These are phyloP conservation scores for Apiospora arundinis DNA, from an alignment of 2,329 filamentous ascomycete genomes.

Conservation along the genomic window DNA sequence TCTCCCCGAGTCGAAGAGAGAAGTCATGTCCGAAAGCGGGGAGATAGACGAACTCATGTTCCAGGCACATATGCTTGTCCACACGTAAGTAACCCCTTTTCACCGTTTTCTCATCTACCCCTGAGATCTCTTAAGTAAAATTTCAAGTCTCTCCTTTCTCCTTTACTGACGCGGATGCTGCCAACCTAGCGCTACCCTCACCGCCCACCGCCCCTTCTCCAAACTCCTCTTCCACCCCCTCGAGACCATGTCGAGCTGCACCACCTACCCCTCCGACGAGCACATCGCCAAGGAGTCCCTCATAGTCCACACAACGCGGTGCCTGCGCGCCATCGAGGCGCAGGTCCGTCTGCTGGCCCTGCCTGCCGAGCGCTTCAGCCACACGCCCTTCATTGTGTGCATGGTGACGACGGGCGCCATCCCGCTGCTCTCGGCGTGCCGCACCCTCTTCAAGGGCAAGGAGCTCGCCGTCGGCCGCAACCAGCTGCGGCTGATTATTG, in stretches of 20 bases:
- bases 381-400: slow-evolving; percentile 48
- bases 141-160: no score
- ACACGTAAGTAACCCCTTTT: slow-evolving; percentile 33
- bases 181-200: slow-evolving; percentile 40
- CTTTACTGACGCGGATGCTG: background rate
- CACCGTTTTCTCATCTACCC: background rate
- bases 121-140: background rate
- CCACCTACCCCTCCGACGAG: slow-evolving; percentile 30
- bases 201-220: slow-evolving; percentile 47
- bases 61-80: slow-evolving; percentile 36
- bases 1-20: slow-evolving; percentile 41
- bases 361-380: slow-evolving; percentile 41
- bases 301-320: slow-evolving; percentile 48
- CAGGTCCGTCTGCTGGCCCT: slow-evolving; percentile 47
- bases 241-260: slow-evolving; percentile 47
- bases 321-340: slow-evolving; percentile 44
- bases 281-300: slow-evolving; percentile 31
- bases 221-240: slow-evolving; percentile 46
- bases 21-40: slow-evolving; percentile 40
- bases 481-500: slow-evolving; percentile 50
- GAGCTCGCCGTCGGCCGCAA: slow-evolving; percentile 45
- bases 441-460: slow-evolving; percentile 39
- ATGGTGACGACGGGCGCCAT: slow-evolving; percentile 48
- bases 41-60: slow-evolving; percentile 41
- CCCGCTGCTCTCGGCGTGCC: slow-evolving; percentile 45